phyloP scores from a whole-genome alignment of 345 rosid genomes.

The Boechera divaricarpa region DNA sequence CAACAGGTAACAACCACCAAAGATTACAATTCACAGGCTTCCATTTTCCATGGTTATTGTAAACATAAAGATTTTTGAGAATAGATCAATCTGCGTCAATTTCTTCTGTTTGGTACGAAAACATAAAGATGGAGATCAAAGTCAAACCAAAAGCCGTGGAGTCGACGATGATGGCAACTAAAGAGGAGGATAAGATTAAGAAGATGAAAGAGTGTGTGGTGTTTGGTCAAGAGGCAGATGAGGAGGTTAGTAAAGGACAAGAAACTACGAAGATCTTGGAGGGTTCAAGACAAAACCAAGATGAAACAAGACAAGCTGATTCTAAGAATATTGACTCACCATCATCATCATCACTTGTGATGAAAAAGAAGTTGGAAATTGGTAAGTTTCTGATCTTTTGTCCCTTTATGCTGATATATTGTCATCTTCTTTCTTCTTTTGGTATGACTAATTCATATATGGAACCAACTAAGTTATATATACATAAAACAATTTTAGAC shows the following conservation, averaged over 20 bases:
- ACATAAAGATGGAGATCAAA: conserved; percentile 29
- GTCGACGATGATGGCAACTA: conserved; percentile 25
- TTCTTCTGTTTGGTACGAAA: conserved; percentile 41
- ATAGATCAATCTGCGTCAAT: conserved; percentile 24
- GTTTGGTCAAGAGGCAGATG: conserved; percentile 12
- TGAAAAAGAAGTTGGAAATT: conserved; percentile 15
- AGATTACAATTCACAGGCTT: conserved; percentile 30
- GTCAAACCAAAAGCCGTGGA: conserved; percentile 35
- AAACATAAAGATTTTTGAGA: not conserved
- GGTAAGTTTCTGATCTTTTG: conserved; percentile 26
- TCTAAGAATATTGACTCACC: conserved; percentile 11
- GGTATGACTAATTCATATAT: conserved; percentile 22
- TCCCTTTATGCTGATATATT: not conserved
- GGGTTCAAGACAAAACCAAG: conserved; percentile 7
- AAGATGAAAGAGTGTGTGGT: conserved; percentile 21
- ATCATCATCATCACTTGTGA: conserved; percentile 26
- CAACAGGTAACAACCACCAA: conserved; percentile 31
- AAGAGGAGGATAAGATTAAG: conserved; percentile 32
- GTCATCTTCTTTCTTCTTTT: not conserved
- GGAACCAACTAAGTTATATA: not conserved
- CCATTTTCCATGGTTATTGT: conserved; percentile 26
- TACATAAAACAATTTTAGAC: not conserved
- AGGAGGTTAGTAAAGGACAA: conserved; percentile 13
- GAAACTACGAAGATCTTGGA: conserved; percentile 27
- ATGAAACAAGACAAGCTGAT: conserved; percentile 28